Evolutionary conservation across 2,329 filamentous ascomycete genomes (phyloP), one percentile per base, ranked within the genome.

Genomic region (Trichoderma semiorbis): DNA sequence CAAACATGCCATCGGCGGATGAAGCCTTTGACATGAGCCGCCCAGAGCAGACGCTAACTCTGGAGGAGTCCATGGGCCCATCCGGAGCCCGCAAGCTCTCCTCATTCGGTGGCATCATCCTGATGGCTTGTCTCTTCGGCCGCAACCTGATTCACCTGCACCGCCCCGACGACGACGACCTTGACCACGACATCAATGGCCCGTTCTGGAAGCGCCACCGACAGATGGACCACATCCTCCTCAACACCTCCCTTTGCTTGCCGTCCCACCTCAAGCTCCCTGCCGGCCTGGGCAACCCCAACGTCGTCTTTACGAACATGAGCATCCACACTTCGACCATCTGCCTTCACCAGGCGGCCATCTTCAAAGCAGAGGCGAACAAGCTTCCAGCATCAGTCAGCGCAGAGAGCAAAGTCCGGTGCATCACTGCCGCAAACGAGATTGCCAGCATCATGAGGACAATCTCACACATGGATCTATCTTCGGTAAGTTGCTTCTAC

Each of bases 191-290:
- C 78, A 87, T 98, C 64, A 95, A 97, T 77, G 95, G 95, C 32
- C 92, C 93, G 67, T 99, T 98, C 81, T 99, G 96, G 96, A 97
- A 93, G 79, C 91, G 96, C 2, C 96, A 99, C 80, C 89, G 95
- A 39, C 87, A 90, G 26, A 90, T 98, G 84, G 96, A 98, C 80
- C 95, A 95, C 77, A 93, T 97, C 72, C 86, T 99, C 3, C 89
- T 97, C 71, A 96, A 96, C 79, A 97, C 93, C 0, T 91, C 93
- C 0, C 87, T 98, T 21, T 92, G 91, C 53, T 85, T 98, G n/a
- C 95, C 96, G 0, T 86, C 89, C 39, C 87, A 92, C 74, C 86
- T 98, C 36, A 93, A 95, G 75, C 84, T 98, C 36, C 94, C 96
- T 0, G 83, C 84, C 18, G 94, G 93, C 0, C 83, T 97, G 39